Evolutionary conservation across 75 land plant genomes (phyloP), one percentile per base, ranked within the genome.

Genomic region (Pinus taeda): DNA sequence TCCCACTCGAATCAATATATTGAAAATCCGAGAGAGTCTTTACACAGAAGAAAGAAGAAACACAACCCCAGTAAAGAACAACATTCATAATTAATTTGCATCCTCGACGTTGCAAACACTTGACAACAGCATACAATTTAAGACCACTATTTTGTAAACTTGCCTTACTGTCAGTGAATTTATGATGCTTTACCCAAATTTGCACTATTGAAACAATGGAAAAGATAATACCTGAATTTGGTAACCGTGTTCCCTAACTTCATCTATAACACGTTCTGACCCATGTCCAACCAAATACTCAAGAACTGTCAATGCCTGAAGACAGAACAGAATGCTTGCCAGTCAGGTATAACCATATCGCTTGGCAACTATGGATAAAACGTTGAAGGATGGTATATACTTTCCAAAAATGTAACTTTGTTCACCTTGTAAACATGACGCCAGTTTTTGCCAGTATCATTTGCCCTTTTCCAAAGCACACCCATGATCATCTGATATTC

Each of bases 401-500:
- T 21, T 60, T 60, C 21, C 22, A 60, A 60, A 60, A 14, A 49
- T 73, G 6, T 1, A 73, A 22, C 13, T 21, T 14, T 29, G 36
- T 56, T 49, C 60, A 95, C 99, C 94, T 97, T 97, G 77, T 97
- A 97, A 3, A 93, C 99, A 85, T 93, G 89, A 26, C 99, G 88
- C 99, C 99, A 97, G 59, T 95, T 90, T 81, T 83, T 90, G n/a
- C 96, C 99, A 74, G 94, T 91, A 56, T 97, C 99, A 74, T 78
- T 84, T 33, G 95, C 79, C 74, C 99, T 87, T 77, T 91, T 95
- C 96, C 96, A 97, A 15, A 97, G 82, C 33, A 97, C 90, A 59
- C 77, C 55, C 99, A 97, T 95, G 71, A 97, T 94, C 90, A 95
- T 83, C 87, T 97, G 99, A 82, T 94, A 93, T 57, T 97, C 99